Evolutionary conservation across 2,329 filamentous ascomycete species (phyloP), one percentile per base, ranked within the genome.

Genomic region (Colletotrichum theobromicola): DNA sequence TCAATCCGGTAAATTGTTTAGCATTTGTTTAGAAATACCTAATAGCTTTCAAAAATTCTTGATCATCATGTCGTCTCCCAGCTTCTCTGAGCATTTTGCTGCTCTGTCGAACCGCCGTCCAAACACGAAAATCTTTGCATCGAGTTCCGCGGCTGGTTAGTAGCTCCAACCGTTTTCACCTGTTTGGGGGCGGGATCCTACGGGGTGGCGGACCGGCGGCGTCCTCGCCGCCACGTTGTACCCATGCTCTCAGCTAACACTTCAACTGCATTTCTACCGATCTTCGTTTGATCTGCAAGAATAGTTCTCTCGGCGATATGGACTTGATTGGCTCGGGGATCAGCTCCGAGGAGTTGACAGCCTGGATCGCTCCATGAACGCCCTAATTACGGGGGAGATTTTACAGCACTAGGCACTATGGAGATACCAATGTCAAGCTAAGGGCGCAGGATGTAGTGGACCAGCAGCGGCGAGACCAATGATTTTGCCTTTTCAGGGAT

Each of bases 391-490:
- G 24, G 57, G 28, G n/a, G n/a, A 50, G 55, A 16, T 53, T 37
- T 26, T 16, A 21, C 8, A 26, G 6, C 13, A 34, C 12, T 21
- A 42, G 24, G 24, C 26, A 12, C 21, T 16, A 18, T 24, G 46
- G 34, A 18, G 32, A 24, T 35, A 28, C 32, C 13, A 13, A 24
- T 72, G 72, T 74, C 72, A 67, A 67, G 32, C 30, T 28, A 72
- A 74, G 69, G 72, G 72, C 72, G 68, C 26, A 58, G 57, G 12
- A 5, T 5, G 12, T 21, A 67, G 62, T 55, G 53, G 72, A 34
- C 72, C 21, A 7, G 2, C 21, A 3, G 6, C 8, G 6, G 24
- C 5, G 7, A 64, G 24, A 46, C 61, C 61, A 62, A 67, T 30
- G 16, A 63, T 7, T 34, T 62, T 34, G 26, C 55, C 28, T 50